Evolutionary conservation across 441 rosid species (phyloP), one percentile per base, ranked within the genome.

Genomic region (Arabidopsis hybrid): DNA sequence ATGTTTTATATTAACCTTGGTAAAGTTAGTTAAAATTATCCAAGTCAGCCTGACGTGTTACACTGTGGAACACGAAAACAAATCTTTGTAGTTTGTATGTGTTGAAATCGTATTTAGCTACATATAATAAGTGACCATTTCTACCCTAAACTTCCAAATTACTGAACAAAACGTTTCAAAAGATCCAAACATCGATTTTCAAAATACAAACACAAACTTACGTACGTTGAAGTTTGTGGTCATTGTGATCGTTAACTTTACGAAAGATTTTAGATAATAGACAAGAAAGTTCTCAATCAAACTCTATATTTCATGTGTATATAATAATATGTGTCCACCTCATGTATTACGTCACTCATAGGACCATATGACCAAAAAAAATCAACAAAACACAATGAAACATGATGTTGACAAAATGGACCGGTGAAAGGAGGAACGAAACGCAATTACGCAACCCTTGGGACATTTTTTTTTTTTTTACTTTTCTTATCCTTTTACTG

Each of bases 361-460:
- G 38, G 52, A 61, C 14, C 38, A 61, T 29, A 52, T 36, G 38
- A 38, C 26, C 7, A 46, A 46, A 38, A 17, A 21, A 21, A 12
- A 36, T 73, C 71, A 69, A 69, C 70, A 64, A 64, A 69, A 57
- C 21, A 63, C 60, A 55, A 8, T 29, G 40, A 60, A 62, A 36
- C 35, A 57, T 42, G 71, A 49, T 46, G 76, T 65, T 76, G 80
- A 76, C 57, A 65, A 64, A 47, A 38, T 46, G 39, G 75, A 69
- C 71, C 38, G 17, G 38, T 62, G 62, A 47, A 47, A 14, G 66
- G 39, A 58, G 8, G 16, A 76, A 70, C 17, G 39, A 3, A 56
- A 70, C 64, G 62, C 50, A 58, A 49, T 49, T 56, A 69, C 75
- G 75, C 79, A 69, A 76, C 65, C 55, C 71, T 35, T 35, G 6